Evolutionary conservation across 1,284 basidiomycete genomes (phyloP), one percentile per base, ranked within the genome.

Genomic region (Lentinula novae-zelandiae): DNA sequence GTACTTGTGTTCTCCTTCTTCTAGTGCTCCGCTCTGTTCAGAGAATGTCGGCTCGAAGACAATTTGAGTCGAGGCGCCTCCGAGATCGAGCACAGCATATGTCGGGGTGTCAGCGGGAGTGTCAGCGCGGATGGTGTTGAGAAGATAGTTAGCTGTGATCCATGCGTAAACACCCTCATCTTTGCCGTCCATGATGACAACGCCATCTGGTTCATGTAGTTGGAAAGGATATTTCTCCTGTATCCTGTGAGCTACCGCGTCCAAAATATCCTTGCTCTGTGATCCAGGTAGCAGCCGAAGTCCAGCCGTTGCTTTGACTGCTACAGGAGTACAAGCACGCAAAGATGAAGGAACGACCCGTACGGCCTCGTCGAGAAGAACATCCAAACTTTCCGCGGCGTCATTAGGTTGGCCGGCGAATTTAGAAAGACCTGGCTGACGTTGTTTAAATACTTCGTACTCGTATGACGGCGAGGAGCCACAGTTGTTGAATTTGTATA

Each of bases 401-500:
- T 78, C 89, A 10, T 69, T 67, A 2, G 87, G 87, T 65, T 74
- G 77, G 54, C 78, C 79, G 1, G 76, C 78, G 72, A 83, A 96
- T 0, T 78, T 72, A 0, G 92, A 95, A 3, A 98, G 78, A 0
- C 96, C 96, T 0, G 93, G 93, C 49, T 92, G 81, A 31, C 84
- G 87, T 81, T 87, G 85, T 71, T 85, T 85, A 82, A 99, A 99
- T 9, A 92, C 89, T 74, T 99, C 96, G 77, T 96, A 93, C 72
- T 98, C 96, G 73, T 94, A 92, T 57, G 83, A 76, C 0, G 95
- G 89, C 5, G 91, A 84, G 0, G 87, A 74, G 0, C 81, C 81
- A 78, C 95, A 97, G 78, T 96, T 91, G 81, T 96, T 85, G 83
- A 98, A 97, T 72, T 96, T 97, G 88, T 98, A 98, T 31, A 98